Base-by-base conservation (phyloP, 108 stramenopile species). In the Cyclotella cryptica region DNA sequence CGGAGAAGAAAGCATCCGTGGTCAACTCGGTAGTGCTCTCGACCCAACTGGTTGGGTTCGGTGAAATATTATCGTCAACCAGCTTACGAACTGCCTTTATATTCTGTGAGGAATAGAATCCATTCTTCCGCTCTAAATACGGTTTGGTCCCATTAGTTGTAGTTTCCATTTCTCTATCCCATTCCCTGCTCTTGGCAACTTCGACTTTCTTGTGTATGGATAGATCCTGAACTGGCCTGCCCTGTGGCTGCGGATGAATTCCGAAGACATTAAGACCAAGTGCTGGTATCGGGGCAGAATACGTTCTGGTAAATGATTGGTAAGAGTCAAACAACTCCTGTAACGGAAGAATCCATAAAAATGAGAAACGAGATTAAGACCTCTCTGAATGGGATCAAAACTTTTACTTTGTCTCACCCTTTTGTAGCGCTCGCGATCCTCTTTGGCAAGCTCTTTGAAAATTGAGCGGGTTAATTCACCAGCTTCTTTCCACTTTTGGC, bases 401-500 rank as follows among this genome's bases (percentile, higher is more conserved):
- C 9, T 15, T 22, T 3, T 24, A 22, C 35, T 35, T 19, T 2
- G 13, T 40, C 24, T 63, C 35, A 41, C 61, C 61, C 35, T 63
- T 1, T 41, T 63, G 21, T 63, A 63, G 12, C 40, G 28, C 18
- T 17, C 30, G 9, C 21, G 14, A 63, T 63, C 61, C 12, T 63
- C 21, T n/a, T 19, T 63, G 30, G 61, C 61, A 10, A 63, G 15
- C 7, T 63, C 61, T 11, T 63, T 35, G 61, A 63, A 63, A 35
- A 63, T 19, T 3, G 61, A 39, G 15, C 21, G 30, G 14, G 61
- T 63, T 2, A 18, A 21, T 63, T 63, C 61, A 41, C 21, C 40
- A n/a, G 61, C 30, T 19, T 63, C 61, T 15, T 41, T 63, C 61
- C 61, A 63, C 14, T 41, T 39, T n/a, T 13, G 39, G 35, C 61